Conservation (phyloP, 2,329 filamentous ascomycete genomes). For the Xylariaceae sp. region DNA sequence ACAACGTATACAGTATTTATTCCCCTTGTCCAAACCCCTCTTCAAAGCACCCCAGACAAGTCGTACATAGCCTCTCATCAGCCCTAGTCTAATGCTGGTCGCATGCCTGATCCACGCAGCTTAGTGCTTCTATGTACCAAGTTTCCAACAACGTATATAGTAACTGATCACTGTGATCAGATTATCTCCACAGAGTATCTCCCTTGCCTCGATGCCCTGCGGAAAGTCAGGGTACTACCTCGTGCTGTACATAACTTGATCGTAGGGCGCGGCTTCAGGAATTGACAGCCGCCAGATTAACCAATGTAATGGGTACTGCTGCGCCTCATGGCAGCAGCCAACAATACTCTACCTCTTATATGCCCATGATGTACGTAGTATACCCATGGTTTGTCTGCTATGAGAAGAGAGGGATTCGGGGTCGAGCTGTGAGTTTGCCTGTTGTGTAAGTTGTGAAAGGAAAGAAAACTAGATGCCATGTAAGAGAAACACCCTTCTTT, state of each 20-base stretch:
- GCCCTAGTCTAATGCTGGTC: not conserved
- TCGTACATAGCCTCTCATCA: not conserved
- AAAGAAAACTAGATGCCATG: not conserved
- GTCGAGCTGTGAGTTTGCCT: not conserved
- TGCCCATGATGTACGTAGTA: too few species aligned
- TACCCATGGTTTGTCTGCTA: too few species aligned
- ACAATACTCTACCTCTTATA: too few species aligned
- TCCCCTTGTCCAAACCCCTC: not conserved
- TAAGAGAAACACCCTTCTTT: not conserved
- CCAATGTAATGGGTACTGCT: not conserved
- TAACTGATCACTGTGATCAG: too few species aligned
- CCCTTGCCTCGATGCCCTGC: too few species aligned
- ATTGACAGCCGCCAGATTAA: not conserved
- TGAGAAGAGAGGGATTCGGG: too few species aligned
- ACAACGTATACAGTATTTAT: not conserved
- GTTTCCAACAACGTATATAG: too few species aligned
- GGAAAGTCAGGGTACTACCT: too few species aligned
- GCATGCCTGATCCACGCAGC: not conserved
- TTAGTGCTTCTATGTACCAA: not conserved
- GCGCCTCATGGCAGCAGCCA: not conserved
- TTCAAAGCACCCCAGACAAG: not conserved
- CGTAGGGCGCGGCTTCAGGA: not conserved
- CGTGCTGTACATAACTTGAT: not conserved
- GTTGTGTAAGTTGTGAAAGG: not conserved
- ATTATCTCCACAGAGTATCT: too few species aligned